Evolutionary conservation across 208 protist genomes (phyloP), one percentile per base, ranked within the genome.

Genomic region (Phytomonas serpens): DNA sequence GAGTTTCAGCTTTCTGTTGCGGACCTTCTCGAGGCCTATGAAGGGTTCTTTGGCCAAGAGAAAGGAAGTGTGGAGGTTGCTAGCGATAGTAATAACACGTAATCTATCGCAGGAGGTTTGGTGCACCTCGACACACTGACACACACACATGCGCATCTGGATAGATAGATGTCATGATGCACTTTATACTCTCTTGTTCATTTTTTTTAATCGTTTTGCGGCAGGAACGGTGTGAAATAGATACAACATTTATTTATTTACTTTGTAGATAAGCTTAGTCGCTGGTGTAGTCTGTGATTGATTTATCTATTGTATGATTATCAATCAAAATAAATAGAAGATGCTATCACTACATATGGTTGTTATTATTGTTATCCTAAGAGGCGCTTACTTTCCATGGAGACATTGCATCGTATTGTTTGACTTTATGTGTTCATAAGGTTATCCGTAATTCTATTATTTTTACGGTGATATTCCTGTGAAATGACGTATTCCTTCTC

Each of bases 1-100:
- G 79, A 79, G 36, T 96, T 96, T 71, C 82, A 96, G 74, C 73
- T 88, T 13, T 78, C 81, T 6, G 91, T 94, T 63, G 82, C 91
- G 0, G 87, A 94, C 62, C 66, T 96, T 62, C 77, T 96, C 14
- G 88, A 93, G 36, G 73, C 73, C 32, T 86, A 96, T 64, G 91
- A 96, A 68, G 70, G 79, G 37, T 87, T 76, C 71, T 96, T 96
- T 74, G 71, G 80, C 23, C 71, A 64, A 5, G 33, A 66, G 11
- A 31, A 29, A 37, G 65, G 71, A 64, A 32, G 16, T 57, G 47
- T 0, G 4, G 68, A 68, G 52, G 52, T 14, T 31, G 19, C 33
- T 19, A 42, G 47, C 11, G 34, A 69, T n/a, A 1, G 42, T 71
- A 38, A 3, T 66, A 57, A 57, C 13, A 57, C 27, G 19, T 5